These are phyloP conservation scores for Nectriaceae sp. DNA, from an alignment of 2,329 filamentous ascomycete species.

Conservation along the genomic window DNA sequence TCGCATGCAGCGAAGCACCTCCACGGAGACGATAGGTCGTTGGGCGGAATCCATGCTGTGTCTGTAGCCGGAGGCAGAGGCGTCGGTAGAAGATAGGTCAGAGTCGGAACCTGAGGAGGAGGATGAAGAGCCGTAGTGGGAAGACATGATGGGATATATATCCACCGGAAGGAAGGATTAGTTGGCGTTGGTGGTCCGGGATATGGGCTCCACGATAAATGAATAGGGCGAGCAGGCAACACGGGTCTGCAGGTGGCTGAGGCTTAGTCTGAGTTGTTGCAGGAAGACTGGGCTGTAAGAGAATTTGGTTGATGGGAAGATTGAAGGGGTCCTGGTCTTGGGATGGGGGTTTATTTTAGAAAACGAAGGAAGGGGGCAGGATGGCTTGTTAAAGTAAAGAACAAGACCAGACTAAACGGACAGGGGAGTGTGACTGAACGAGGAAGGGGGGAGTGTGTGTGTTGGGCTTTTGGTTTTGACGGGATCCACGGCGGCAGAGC, in stretches of 20 bases:
- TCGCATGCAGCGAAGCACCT: conserved; percentile 64
- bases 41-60: conserved; percentile 52
- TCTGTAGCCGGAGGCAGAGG: conserved; percentile 39
- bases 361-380: conserved; percentile 1
- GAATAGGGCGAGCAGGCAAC: conserved; percentile 21
- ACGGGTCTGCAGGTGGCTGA: conserved; percentile 28
- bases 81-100: conserved; percentile 27
- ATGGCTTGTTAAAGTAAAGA: background rate
- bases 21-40: conserved; percentile 53
- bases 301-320: conserved; percentile 9
- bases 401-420: conserved; percentile 5
- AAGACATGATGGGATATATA: conserved; percentile 15
- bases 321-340: conserved; percentile 18
- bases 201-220: conserved; percentile 12
- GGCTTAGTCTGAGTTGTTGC: conserved; percentile 25
- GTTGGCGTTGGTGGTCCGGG: conserved; percentile 12
- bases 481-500: too few relatives aligned
- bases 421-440: background rate
- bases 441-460: background rate
- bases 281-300: background rate
- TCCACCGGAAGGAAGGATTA: conserved; percentile 3
- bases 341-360: background rate
- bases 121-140: conserved; percentile 25
- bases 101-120: conserved; percentile 17
- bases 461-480: too few relatives aligned